Evolutionary conservation across 2,329 filamentous ascomycete genomes (phyloP), one percentile per base, ranked within the genome.

Genomic region (Neofusicoccum ribis): DNA sequence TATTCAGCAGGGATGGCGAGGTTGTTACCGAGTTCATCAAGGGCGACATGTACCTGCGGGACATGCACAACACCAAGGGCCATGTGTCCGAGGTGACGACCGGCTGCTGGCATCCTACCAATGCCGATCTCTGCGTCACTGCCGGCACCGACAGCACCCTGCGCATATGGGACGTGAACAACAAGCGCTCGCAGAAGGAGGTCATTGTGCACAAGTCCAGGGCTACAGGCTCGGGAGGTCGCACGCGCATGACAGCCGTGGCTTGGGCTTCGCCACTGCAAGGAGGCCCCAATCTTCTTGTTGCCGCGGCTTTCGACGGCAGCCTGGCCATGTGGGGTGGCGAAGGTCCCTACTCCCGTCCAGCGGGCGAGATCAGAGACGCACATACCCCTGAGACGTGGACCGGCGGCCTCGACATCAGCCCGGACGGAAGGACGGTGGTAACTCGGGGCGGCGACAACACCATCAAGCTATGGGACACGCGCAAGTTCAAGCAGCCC

Each of bases 61-160:
- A 99, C 76, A 96, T 98, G 90, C 88, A 97, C 78, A 93, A 98
- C 76, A 99, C 95, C 4, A 98, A 97, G 76, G 95, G 95, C 1
- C 95, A 99, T 78, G 89, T 97, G 61, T 93, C 93, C 3, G 95
- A 97, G 78, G 87, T 97, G 46, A 93, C 92, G 3, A 91, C 89
- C 23, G 94, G 92, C 23, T 90, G 90, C 44, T 99, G 95, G 95
- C 92, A 94, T 77, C 95, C 95, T 0, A 89, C 88, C 2, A 89
- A 97, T 75, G 89, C 85, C 72, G 93, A 97, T 70, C 72, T 93
- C 0, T 96, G 92, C 74, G 89, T 94, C 31, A 99, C 95, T 1
- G 93, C 93, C 44, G 93, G 93, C 7, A 96, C 93, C 8, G 95
- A 99, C 76, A 97, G 94, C 75, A 99, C 95, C 1, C 80, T 99